Evolutionary conservation across 192 early-diverging fungal genomes (phyloP).

Genomic region (Lobosporangium transversale): DNA sequence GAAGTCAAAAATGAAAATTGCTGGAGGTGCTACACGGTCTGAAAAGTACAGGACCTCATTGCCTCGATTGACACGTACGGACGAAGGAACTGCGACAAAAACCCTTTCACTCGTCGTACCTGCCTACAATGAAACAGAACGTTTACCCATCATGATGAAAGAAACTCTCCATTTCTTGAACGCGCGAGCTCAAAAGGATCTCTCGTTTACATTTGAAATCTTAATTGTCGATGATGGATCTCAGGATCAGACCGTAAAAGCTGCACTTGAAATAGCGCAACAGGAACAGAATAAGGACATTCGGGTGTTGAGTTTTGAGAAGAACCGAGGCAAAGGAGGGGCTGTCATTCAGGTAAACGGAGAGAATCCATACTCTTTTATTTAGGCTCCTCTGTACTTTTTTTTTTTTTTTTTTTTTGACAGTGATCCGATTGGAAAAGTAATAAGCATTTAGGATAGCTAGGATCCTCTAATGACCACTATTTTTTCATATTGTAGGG

Average conservation of each 20-base stretch:
- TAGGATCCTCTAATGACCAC: too few relatives aligned
- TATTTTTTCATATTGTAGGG: constrained; percentile 82
- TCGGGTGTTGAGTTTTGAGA: constrained; percentile 77
- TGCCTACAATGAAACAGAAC: constrained; percentile 88
- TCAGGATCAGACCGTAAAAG: constrained; percentile 75
- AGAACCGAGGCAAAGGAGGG: constrained; percentile 93
- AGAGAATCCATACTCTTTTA: too few relatives aligned
- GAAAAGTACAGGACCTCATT: constrained; percentile 63
- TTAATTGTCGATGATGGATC: constrained; percentile 95
- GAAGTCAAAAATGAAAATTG: constrained; percentile 21
- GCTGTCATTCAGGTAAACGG: constrained; percentile 83
- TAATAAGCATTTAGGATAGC: too few relatives aligned
- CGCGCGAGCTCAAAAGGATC: constrained; percentile 49
- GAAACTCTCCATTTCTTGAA: constrained; percentile 78
- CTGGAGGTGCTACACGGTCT: constrained; percentile 57
- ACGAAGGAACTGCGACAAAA: constrained; percentile 56
- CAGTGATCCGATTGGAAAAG: too few relatives aligned
- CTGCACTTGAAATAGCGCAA: constrained; percentile 75
- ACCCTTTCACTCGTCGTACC: constrained; percentile 86
- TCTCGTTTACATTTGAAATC: constrained; percentile 80
- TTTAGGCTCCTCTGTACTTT: too few relatives aligned
- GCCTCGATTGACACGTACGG: constrained; percentile 56
- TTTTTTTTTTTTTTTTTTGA: too few relatives aligned
- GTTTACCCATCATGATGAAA: constrained; percentile 86
- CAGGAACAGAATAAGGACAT: constrained; percentile 66